Evolutionary conservation across 768 basidiomycete genomes (phyloP), one percentile per base, ranked within the genome.

Genomic region (Kwoniella dejecticola): DNA sequence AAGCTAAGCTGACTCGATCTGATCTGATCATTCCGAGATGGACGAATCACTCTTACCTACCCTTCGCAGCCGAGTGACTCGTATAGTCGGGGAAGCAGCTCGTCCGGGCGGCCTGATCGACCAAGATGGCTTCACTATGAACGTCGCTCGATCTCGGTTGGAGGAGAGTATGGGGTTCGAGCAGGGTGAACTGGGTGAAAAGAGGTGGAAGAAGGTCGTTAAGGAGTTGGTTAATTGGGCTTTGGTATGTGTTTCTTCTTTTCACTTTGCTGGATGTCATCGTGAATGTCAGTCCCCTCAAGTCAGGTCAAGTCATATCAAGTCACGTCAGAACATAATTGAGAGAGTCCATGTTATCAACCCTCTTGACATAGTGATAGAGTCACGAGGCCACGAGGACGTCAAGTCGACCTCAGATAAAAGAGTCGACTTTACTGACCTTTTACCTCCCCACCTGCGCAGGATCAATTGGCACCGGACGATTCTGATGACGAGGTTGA

Each of bases 161-260:
- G 55, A 57, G 29, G 27, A 52, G 19, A 44, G 17, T 11, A 66
- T 70, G 62, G 55, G 57, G 17, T 55, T 74, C 11, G 59, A 62
- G 1, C 27, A 57, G 26, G 53, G 62, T 21, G 69, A 60, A 2
- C 24, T 66, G 23, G 57, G 59, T 12, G 56, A 38, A 7, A 29
- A 56, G n/a, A n/a, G n/a, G 30, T 70, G 66, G 70, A 74, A 69
- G 47, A 40, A 40, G 26, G 17, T 45, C 21, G 68, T 74, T 10
- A 74, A 69, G 54, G 57, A 50, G 21, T 23, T 57, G 15, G 70
- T 74, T 8, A 44, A 64, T 1, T 31, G 30, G 4, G 63, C 61
- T 29, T 29, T 71, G 47, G 72, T 74, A 49, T 29, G 71, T 64
- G 1, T 17, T 17, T 19, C 12, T 19, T n/a, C 29, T 52, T 12